Conservation (phyloP, 1,284 basidiomycete species). For the Trichosporon asahii region DNA sequence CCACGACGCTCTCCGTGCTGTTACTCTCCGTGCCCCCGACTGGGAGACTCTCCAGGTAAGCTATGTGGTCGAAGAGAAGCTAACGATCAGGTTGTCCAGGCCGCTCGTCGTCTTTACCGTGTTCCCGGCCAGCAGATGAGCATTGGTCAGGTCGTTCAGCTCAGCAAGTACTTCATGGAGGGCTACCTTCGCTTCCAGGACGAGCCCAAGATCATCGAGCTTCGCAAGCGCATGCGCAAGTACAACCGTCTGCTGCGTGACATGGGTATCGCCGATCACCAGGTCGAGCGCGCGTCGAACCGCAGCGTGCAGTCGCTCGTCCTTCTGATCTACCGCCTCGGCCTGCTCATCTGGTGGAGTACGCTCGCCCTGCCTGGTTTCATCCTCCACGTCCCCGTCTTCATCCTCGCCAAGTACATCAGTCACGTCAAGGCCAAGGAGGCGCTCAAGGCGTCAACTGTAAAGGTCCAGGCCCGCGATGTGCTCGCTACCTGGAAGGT, state of each 20-base stretch:
- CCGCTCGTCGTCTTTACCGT: slow-evolving; percentile 88
- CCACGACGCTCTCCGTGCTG: slow-evolving; percentile 94
- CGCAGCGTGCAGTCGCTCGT: slow-evolving; percentile 84
- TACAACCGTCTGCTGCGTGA: slow-evolving; percentile 91
- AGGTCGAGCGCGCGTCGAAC: slow-evolving; percentile 79
- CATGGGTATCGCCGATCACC: slow-evolving; percentile 95
- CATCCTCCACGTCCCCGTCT: slow-evolving; percentile 93
- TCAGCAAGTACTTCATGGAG: slow-evolving; percentile 91
- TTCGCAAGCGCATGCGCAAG: slow-evolving; percentile 79
- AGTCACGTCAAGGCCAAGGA: slow-evolving; percentile 91
- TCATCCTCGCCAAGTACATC: slow-evolving; percentile 85
- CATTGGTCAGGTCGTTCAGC: slow-evolving; percentile 91
- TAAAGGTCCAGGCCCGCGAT: slow-evolving; percentile 92
- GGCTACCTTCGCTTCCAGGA: slow-evolving; percentile 93
- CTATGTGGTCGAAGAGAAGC: neutral
- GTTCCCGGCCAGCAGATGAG: slow-evolving; percentile 93
- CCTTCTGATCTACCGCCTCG: slow-evolving; percentile 77
- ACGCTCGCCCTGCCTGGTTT: slow-evolving; percentile 87
- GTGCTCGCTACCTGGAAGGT: slow-evolving; percentile 99
- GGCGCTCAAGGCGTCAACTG: slow-evolving; percentile 91
- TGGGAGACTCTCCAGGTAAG: slow-evolving; percentile 95
- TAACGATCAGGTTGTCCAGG: slow-evolving; percentile 88
- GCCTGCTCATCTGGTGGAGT: slow-evolving; percentile 79
- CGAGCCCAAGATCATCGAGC: slow-evolving; percentile 80
- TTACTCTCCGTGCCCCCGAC: slow-evolving; percentile 93